These are phyloP conservation scores for Chaetomium globosum DNA, from an alignment of 2,329 filamentous ascomycete species.

Conservation along the genomic window DNA sequence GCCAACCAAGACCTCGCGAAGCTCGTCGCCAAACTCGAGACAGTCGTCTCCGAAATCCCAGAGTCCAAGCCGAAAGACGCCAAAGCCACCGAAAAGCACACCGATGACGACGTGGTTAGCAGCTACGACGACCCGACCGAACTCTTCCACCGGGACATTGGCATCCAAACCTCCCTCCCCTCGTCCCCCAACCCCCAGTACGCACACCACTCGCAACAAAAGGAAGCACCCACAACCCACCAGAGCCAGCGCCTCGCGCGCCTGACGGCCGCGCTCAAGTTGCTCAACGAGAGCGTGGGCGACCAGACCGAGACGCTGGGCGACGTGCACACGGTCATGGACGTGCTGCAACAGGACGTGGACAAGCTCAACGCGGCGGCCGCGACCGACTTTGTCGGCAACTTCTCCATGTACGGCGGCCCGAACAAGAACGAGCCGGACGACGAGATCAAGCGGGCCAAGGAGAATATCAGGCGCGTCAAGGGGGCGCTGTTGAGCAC, in stretches of 20 bases:
- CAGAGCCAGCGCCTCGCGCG: constrained; percentile 50
- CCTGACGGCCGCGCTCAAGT: constrained; percentile 49
- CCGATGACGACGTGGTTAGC: constrained; percentile 43
- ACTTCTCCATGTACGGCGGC: constrained; percentile 49
- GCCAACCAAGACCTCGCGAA: constrained; percentile 50
- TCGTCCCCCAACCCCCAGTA: constrained; percentile 11
- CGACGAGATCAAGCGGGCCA: constrained; percentile 73
- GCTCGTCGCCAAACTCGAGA: constrained; percentile 56
- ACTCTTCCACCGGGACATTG: constrained; percentile 78
- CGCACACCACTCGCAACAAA: neutral
- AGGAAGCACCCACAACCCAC: constrained; percentile 41
- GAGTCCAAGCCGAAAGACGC: constrained; percentile 29
- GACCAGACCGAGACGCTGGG: constrained; percentile 53
- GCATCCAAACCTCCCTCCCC: constrained; percentile 69
- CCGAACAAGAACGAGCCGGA: constrained; percentile 56
- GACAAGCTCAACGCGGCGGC: constrained; percentile 58
- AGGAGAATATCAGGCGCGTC: constrained; percentile 74
- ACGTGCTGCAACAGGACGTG: constrained; percentile 66
- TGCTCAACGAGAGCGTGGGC: constrained; percentile 49
- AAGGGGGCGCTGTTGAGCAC: constrained; percentile 78
- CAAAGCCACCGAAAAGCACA: constrained; percentile 40
- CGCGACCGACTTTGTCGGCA: constrained; percentile 44
- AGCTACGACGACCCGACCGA: constrained; percentile 69
- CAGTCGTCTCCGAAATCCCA: constrained; percentile 64
- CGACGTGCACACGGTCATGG: constrained; percentile 56